A percentile compares a stretch with the other conserved stretches of the same genome.
Conservation (phyloP, 768 basidiomycete genomes). For the Saitozyma podzolica region DNA sequence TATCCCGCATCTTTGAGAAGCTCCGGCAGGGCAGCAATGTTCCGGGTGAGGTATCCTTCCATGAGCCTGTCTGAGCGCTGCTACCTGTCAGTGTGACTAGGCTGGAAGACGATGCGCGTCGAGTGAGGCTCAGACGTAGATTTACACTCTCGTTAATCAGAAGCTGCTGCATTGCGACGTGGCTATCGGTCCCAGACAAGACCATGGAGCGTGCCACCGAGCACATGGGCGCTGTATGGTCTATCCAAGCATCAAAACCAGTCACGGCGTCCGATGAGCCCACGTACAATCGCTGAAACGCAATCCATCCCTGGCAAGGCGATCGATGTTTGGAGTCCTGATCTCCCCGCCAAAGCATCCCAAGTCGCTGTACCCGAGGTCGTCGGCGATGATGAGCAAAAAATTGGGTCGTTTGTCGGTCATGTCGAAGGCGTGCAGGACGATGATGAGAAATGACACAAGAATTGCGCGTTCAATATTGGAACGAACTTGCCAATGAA, state of each 20-base stretch:
- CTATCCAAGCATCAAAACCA: not conserved
- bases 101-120: no score
- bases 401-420: constrained; percentile 22
- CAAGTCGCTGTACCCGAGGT: constrained; percentile 29
- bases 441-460: no score
- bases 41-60: not conserved
- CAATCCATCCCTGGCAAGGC: constrained; percentile 16
- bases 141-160: not conserved
- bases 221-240: constrained; percentile 7
- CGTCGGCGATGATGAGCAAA: constrained; percentile 32
- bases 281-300: constrained; percentile 15
- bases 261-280: not conserved
- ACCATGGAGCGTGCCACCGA: constrained; percentile 4
- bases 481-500: no score
- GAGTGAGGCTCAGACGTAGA: no score
- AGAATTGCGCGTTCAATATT: no score
- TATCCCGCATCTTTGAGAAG: constrained; percentile 20
- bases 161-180: not conserved
- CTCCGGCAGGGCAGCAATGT: constrained; percentile 35
- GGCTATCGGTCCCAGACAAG: constrained; percentile 5
- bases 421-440: no score
- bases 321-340: constrained; percentile 22
- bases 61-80: no score
- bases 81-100: no score
- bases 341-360: constrained; percentile 34